phyloP scores from a whole-genome alignment of 768 basidiomycete species.

The Rhodocollybia butyracea region DNA sequence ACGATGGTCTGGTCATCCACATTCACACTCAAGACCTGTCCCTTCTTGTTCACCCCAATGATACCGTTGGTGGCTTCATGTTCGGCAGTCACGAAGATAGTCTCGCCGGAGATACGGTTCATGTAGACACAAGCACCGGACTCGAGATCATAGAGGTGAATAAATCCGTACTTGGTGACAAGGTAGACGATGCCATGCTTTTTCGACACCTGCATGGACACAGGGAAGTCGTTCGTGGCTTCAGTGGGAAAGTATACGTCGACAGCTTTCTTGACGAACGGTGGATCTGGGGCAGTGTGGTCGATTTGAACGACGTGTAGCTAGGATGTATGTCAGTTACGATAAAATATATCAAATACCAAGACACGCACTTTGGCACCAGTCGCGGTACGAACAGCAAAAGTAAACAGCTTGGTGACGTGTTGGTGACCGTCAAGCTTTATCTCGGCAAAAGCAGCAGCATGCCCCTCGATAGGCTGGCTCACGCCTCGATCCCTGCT shows the following conservation, averaged over 20 bases:
- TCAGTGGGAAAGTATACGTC: constrained; percentile 99
- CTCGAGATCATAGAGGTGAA: constrained; percentile 98
- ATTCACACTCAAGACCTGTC: constrained; percentile 94
- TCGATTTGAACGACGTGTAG: constrained; percentile 99
- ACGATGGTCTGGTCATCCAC: constrained; percentile 96
- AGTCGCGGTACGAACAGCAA: constrained; percentile 93
- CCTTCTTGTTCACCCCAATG: constrained; percentile 99
- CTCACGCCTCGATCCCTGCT: constrained; percentile 89
- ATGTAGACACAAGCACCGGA: constrained; percentile 97
- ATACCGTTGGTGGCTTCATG: constrained; percentile 94
- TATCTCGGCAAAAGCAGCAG: constrained; percentile 91
- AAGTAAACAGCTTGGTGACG: constrained; percentile 89
- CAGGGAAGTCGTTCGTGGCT: constrained; percentile 97
- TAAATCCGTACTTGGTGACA: constrained; percentile 98
- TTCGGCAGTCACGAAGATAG: constrained; percentile 97
- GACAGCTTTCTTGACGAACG: constrained; percentile 95
- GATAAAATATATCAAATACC: neutral
- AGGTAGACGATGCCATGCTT: constrained; percentile 97
- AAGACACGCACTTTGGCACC: constrained; percentile 82
- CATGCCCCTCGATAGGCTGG: constrained; percentile 98
- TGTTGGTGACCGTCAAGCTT: constrained; percentile 87
- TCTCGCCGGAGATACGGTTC: constrained; percentile 99
- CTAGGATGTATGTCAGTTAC: constrained; percentile 36
- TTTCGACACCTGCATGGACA: constrained; percentile 98
- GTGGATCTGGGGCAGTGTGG: constrained; percentile 87